Percentiles rank a stretch among this genome's conserved stretches.
Conservation (phyloP, 2,329 filamentous ascomycete species). For the Fusarium sp. region DNA sequence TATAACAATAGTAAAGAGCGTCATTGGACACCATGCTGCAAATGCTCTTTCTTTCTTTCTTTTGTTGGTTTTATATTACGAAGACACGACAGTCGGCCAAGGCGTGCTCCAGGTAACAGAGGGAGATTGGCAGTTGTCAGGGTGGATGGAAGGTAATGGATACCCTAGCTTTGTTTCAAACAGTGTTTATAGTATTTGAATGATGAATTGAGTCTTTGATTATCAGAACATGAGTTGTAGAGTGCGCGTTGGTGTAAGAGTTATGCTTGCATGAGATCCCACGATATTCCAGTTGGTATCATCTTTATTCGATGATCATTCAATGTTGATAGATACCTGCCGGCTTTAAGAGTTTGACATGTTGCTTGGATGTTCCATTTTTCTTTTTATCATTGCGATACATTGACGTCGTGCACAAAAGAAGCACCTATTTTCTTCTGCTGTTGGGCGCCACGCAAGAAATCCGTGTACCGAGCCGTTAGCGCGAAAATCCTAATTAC, state of each 20-base stretch:
- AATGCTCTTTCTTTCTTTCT: constrained; percentile 9
- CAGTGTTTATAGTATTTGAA: constrained; percentile 15
- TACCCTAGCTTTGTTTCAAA: constrained; percentile 33
- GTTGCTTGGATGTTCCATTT: neutral
- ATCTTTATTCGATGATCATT: neutral
- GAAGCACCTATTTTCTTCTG: neutral
- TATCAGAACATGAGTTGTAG: neutral
- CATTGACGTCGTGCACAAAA: neutral
- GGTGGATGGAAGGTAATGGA: constrained; percentile 21
- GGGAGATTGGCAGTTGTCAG: constrained; percentile 15
- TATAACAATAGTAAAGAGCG: constrained; percentile 12
- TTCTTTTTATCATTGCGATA: neutral
- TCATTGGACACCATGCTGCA: constrained; percentile 11
- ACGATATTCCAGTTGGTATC: neutral
- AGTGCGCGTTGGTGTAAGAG: neutral
- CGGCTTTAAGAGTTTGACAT: neutral
- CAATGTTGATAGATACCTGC: neutral
- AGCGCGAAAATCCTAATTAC: neutral
- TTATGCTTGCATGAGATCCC: neutral
- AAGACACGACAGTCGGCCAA: constrained; percentile 30
- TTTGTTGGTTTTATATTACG: constrained; percentile 28
- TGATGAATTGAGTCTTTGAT: constrained; percentile 9
- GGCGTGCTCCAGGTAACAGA: constrained; percentile 12
- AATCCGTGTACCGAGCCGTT: too few species aligned
- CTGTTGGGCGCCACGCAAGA: too few species aligned